Percentiles rank a stretch among this genome's conserved stretches.
phyloP scores from a whole-genome alignment of 306 rosid genomes.

The Fagus crenata region DNA sequence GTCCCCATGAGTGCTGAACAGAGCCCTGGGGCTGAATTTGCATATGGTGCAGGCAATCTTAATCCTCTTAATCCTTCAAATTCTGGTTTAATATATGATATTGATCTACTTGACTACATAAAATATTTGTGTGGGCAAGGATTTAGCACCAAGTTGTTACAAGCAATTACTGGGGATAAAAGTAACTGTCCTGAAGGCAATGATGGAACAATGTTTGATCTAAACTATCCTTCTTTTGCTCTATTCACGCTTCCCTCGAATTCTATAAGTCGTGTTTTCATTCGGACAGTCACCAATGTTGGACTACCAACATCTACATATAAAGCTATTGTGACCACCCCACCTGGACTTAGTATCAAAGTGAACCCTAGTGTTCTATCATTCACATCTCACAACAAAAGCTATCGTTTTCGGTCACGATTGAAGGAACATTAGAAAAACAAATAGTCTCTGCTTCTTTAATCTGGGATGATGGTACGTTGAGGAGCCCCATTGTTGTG shows the following conservation, averaged over 20 bases:
- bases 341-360: slow-evolving; percentile 21
- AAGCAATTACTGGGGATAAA: neutral
- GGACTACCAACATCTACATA: slow-evolving; percentile 4
- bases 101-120: slow-evolving; percentile 28
- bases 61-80: slow-evolving; percentile 37
- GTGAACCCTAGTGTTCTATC: slow-evolving; percentile 34
- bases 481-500: slow-evolving; percentile 41
- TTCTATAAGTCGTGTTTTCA: neutral
- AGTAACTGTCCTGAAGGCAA: neutral
- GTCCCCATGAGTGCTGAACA: slow-evolving; percentile 26
- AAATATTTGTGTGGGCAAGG: slow-evolving; percentile 47
- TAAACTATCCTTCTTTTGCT: slow-evolving; percentile 59
- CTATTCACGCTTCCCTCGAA: neutral
- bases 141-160: slow-evolving; percentile 1
- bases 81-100: slow-evolving; percentile 51
- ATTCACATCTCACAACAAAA: slow-evolving; percentile 31
- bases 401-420: slow-evolving; percentile 21
- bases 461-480: slow-evolving; percentile 37
- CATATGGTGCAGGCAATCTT: slow-evolving; percentile 49
- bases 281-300: slow-evolving; percentile 11
- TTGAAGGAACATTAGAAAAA: slow-evolving; percentile 17
- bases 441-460: slow-evolving; percentile 25
- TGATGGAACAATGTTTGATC: neutral
- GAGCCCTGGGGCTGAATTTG: slow-evolving; percentile 42
- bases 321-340: slow-evolving; percentile 10